Conservation (phyloP, 225 moss, liverwort and hornwort species). For the Anthoceros angustus region DNA sequence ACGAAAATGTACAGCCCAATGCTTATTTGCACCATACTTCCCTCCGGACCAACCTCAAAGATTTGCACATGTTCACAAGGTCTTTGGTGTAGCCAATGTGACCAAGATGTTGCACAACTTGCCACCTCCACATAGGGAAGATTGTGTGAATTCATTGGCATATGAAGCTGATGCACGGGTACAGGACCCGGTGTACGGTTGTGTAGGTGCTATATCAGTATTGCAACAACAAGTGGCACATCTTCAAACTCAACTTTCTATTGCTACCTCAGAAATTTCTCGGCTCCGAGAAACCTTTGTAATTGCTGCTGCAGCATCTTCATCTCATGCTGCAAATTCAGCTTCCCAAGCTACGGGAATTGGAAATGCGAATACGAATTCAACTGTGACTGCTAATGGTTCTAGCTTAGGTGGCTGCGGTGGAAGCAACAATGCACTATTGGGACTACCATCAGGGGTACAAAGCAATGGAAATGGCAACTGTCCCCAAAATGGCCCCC, state of each 20-base stretch:
- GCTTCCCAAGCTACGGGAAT: background rate
- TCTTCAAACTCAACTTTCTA: constrained; percentile 79
- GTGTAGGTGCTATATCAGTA: constrained; percentile 36
- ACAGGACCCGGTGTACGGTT: constrained; percentile 53
- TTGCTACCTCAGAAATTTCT: constrained; percentile 89
- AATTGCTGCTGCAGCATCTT: constrained; percentile 51
- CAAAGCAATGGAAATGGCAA: constrained; percentile 4
- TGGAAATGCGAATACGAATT: background rate
- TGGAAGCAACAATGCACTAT: background rate
- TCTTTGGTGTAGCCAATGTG: constrained; percentile 51
- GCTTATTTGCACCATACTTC: constrained; percentile 46
- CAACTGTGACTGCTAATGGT: background rate
- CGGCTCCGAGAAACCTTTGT: constrained; percentile 83
- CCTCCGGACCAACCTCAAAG: constrained; percentile 47
- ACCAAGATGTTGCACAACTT: constrained; percentile 42
- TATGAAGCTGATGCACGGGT: constrained; percentile 56
- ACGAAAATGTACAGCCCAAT: constrained; percentile 44
- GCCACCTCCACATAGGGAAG: constrained; percentile 35
- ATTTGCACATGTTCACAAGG: constrained; percentile 46
- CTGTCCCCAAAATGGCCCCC: background rate
- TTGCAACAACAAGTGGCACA: constrained; percentile 53
- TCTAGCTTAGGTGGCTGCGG: background rate
- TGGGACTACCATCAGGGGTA: background rate
- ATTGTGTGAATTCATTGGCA: constrained; percentile 38
- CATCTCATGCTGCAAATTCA: constrained; percentile 10